Evolutionary conservation across 2,329 filamentous ascomycete genomes (phyloP).

Genomic region (Aspergillus udagawae): DNA sequence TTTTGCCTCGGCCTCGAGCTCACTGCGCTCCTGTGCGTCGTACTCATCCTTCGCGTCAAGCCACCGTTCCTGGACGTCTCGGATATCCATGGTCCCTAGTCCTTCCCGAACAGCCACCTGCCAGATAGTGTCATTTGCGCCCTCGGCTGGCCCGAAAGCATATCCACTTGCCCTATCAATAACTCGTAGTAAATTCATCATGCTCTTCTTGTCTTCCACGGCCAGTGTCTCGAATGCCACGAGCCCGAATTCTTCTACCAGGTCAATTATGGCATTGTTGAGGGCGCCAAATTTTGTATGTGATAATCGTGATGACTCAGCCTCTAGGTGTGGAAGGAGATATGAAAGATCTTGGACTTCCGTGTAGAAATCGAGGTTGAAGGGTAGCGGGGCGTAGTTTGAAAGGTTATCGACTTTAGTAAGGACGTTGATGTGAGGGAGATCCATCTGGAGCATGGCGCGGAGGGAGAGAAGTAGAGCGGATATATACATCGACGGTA

Average conservation of each 20-base stretch:
- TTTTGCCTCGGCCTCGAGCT: conserved; percentile 71
- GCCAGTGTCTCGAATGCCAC: conserved; percentile 91
- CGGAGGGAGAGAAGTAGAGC: conserved; percentile 88
- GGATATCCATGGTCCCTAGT: conserved; percentile 68
- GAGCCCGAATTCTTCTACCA: conserved; percentile 85
- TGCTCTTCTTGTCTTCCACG: conserved; percentile 93
- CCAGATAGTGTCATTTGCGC: conserved; percentile 96
- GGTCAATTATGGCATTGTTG: conserved; percentile 78
- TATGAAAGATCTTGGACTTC: conserved; percentile 92
- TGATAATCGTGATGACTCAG: conserved; percentile 67
- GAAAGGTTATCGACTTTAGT: conserved; percentile 96
- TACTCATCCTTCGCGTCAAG: conserved; percentile 84
- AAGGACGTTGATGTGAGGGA: conserved; percentile 91
- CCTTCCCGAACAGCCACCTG: conserved; percentile 82
- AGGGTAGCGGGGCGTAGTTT: conserved; percentile 79
- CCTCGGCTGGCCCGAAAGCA: conserved; percentile 84
- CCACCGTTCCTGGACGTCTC: conserved; percentile 95
- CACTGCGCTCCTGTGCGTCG: conserved; percentile 71
- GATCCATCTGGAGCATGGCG: conserved; percentile 97
- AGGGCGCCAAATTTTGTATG: conserved; percentile 76
- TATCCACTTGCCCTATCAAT: conserved; percentile 93
- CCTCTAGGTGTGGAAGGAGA: conserved; percentile 73
- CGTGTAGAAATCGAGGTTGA: conserved; percentile 96
- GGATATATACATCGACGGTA: conserved; percentile 91
- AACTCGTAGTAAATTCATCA: conserved; percentile 84